Evolutionary conservation across 169 alveolate species (phyloP), one percentile per base, ranked within the genome.

Genomic region (Eimeria acervulina): DNA sequence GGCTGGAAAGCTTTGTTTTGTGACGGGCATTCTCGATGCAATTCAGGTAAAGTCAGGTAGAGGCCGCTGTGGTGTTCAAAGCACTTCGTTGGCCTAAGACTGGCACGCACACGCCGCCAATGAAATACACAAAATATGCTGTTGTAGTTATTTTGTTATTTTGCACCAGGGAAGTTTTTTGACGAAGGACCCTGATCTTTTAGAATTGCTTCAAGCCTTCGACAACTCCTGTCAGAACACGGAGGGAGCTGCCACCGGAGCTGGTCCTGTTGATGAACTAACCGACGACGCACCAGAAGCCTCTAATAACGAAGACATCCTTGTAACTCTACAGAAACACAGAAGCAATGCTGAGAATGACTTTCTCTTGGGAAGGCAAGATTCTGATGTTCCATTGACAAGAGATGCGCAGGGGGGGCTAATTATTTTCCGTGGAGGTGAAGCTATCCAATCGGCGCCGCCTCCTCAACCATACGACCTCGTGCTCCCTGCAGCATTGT

Each of bases 1-100:
- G 13, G 90, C 92, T 38, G 93, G 61, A 63, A 72, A 80, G 51
- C 92, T 84, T 78, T 94, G 84, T 40, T 66, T 87, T 26, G 92
- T 94, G 38, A 84, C 95, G 8, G 96, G 96, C 90, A 90, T 94
- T 13, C 47, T 94, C 47, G 96, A 94, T 23, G 94, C 96, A 10
- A 72, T 94, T 72, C 96, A 85, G 74, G 96, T 94, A 31, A 68
- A 85, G 68, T 2, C 5, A 72, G 51, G 31, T 31, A 36, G 81
- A 36, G 83, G 19, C 83, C 17, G 31, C 83, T 15, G 51, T 72
- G 8, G 52, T 72, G 42, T 5, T 28, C 21, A 26, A 63, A 7
- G 17, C 38, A 63, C n/a, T 23, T 66, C n/a, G 38, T 72, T 15
- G 83, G 51, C 78, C 31, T 31, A 28, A 13, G 12, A 68, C 36